phyloP scores from a whole-genome alignment of 2,329 filamentous ascomycete species.

The Colletotrichum sojae region DNA sequence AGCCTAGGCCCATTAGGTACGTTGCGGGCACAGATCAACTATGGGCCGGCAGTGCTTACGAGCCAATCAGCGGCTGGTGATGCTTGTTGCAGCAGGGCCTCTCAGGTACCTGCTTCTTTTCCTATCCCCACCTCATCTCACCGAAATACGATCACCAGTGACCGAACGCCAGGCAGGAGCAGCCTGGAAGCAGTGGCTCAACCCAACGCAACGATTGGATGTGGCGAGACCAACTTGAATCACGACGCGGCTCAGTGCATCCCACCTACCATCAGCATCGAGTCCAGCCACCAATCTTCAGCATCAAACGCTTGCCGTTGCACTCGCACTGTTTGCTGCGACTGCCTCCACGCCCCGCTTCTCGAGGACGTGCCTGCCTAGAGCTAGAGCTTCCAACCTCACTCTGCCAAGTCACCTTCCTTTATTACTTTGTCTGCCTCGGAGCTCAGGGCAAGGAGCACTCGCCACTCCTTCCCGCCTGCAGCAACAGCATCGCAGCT shows the following conservation, averaged over 20 bases:
- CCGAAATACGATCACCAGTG: neutral
- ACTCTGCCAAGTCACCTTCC: too few species aligned
- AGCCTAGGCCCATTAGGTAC: too few species aligned
- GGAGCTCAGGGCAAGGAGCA: neutral
- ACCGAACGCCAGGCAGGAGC: neutral
- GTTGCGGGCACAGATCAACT: too few species aligned
- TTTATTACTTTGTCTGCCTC: too few species aligned
- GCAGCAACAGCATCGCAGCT: neutral
- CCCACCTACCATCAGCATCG: neutral
- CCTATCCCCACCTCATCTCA: neutral
- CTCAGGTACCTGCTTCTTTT: neutral
- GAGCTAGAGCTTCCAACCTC: neutral
- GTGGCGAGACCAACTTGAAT: constrained; percentile 15
- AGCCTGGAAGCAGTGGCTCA: neutral
- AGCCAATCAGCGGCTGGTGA: too few species aligned
- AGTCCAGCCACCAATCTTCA: too few species aligned
- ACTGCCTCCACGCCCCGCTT: too few species aligned
- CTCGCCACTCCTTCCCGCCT: neutral
- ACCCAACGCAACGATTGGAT: constrained; percentile 12
- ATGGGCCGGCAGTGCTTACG: too few species aligned
- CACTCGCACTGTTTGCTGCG: too few species aligned
- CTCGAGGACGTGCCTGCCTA: neutral
- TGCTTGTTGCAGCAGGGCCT: too few species aligned
- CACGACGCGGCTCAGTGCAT: constrained; percentile 1
- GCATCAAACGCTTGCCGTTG: too few species aligned